phyloP scores from a whole-genome alignment of 257 asterid genomes.

The Nicotiana obtusifolia region DNA sequence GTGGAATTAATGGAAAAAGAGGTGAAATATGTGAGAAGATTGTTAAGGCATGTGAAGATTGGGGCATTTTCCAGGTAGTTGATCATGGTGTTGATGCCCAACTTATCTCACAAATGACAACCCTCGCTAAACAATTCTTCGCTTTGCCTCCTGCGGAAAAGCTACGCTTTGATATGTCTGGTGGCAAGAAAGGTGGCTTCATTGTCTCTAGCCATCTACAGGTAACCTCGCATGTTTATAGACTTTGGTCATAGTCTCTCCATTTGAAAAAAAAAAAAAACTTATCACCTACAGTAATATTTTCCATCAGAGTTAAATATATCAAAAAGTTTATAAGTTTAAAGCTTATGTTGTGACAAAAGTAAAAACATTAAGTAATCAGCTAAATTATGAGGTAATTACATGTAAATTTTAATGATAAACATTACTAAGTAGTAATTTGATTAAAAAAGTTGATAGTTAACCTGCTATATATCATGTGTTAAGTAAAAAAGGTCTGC shows the following conservation, averaged over 20 bases:
- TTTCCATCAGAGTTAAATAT: too few relatives aligned
- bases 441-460: too few relatives aligned
- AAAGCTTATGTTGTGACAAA: too few relatives aligned
- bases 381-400: too few relatives aligned
- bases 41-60: conserved; percentile 71
- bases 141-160: conserved; percentile 51
- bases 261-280: not conserved
- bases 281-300: too few relatives aligned
- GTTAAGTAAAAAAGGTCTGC: too few relatives aligned
- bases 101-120: conserved; percentile 42
- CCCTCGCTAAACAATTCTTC: conserved; percentile 52
- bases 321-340: not conserved
- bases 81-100: conserved; percentile 61
- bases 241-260: conserved; percentile 8
- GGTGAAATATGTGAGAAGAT: conserved; percentile 46
- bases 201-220: conserved; percentile 79
- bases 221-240: conserved; percentile 22
- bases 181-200: conserved; percentile 84
- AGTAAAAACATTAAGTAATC: too few relatives aligned
- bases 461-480: too few relatives aligned
- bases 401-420: too few relatives aligned
- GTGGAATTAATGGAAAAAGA: conserved; percentile 18
- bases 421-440: too few relatives aligned
- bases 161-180: conserved; percentile 69
- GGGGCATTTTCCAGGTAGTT: conserved; percentile 84